A percentile compares a stretch with the other conserved stretches of the same genome.
phyloP scores from a whole-genome alignment of 2,329 filamentous ascomycete genomes.

The Xylaria sp. region DNA sequence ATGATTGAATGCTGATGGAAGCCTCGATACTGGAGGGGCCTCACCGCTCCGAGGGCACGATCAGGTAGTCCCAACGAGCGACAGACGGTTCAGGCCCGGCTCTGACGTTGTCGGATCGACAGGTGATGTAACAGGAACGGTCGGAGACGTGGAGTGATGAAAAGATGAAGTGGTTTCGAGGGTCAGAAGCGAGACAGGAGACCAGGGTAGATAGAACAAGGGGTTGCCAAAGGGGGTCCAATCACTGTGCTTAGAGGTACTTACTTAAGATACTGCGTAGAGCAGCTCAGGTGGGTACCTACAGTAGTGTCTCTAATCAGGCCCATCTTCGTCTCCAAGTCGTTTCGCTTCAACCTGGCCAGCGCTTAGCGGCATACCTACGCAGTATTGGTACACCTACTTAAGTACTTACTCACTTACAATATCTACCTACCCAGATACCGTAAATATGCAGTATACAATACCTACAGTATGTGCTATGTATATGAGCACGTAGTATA shows the following conservation, averaged over 20 bases:
- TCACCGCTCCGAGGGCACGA: slow-evolving; percentile 4
- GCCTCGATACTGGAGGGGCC: slow-evolving; percentile 9
- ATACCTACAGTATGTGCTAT: too few relatives aligned
- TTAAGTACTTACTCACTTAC: not conserved
- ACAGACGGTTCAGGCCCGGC: slow-evolving; percentile 13
- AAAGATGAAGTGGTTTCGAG: slow-evolving; percentile 43
- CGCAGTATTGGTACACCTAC: too few relatives aligned
- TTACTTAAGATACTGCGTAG: too few relatives aligned
- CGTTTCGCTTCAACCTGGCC: slow-evolving; percentile 29
- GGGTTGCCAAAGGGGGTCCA: slow-evolving; percentile 24
- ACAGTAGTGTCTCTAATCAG: not conserved
- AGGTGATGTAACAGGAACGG: slow-evolving; percentile 52
- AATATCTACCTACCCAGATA: not conserved
- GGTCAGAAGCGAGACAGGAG: slow-evolving; percentile 42
- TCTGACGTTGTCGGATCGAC: slow-evolving; percentile 52
- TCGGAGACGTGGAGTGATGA: slow-evolving; percentile 39
- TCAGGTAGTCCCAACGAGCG: slow-evolving; percentile 3
- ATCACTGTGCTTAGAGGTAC: too few relatives aligned
- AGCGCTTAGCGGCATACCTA: slow-evolving; percentile 27
- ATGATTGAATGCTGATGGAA: slow-evolving; percentile 11
- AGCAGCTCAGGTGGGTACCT: too few relatives aligned
- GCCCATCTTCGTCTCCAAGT: slow-evolving; percentile 8
- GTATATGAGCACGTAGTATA: too few relatives aligned
- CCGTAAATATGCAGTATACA: too few relatives aligned
- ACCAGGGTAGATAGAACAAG: slow-evolving; percentile 20